Percentiles rank a stretch among this genome's conserved stretches.
These are phyloP conservation scores for Tarenaya hassleriana DNA, from an alignment of 345 rosid species.

Conservation along the genomic window DNA sequence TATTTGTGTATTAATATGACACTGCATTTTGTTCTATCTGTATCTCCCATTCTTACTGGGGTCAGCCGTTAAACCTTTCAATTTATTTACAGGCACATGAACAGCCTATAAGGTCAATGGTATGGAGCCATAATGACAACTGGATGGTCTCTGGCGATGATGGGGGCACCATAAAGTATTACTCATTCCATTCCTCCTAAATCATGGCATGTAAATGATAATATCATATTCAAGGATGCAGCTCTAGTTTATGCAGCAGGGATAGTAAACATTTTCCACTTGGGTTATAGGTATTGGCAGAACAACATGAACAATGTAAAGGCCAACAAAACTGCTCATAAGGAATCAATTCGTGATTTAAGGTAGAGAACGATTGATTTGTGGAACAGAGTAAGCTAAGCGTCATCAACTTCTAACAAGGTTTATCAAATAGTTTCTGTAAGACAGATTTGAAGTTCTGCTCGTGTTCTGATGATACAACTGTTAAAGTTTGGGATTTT, in stretches of 20 bases:
- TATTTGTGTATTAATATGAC: slow-evolving; percentile 7
- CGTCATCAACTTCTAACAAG: slow-evolving; percentile 16
- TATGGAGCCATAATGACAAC: slow-evolving; percentile 96
- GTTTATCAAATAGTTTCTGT: slow-evolving; percentile 67
- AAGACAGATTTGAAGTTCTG: slow-evolving; percentile 97
- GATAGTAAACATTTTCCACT: neutral
- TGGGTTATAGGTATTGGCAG: slow-evolving; percentile 82
- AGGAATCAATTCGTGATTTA: slow-evolving; percentile 84
- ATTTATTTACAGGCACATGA: slow-evolving; percentile 88
- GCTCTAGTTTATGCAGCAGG: neutral
- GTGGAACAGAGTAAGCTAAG: neutral
- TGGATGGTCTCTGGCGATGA: slow-evolving; percentile 99
- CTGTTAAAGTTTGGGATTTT: slow-evolving; percentile 98
- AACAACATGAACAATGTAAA: slow-evolving; percentile 97
- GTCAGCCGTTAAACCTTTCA: slow-evolving; percentile 23
- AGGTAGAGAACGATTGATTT: slow-evolving; percentile 42
- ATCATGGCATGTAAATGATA: slow-evolving; percentile 7
- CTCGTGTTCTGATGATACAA: slow-evolving; percentile 95
- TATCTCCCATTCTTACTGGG: slow-evolving; percentile 1
- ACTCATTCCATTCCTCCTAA: neutral
- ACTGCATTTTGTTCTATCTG: neutral
- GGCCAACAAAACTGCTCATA: slow-evolving; percentile 91
- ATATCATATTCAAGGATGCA: slow-evolving; percentile 3
- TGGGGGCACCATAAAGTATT: slow-evolving; percentile 88
- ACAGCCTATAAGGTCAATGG: slow-evolving; percentile 94